Evolutionary conservation across 2,329 filamentous ascomycete species (phyloP).

Genomic region (Lasiodiplodia gonubiensis): DNA sequence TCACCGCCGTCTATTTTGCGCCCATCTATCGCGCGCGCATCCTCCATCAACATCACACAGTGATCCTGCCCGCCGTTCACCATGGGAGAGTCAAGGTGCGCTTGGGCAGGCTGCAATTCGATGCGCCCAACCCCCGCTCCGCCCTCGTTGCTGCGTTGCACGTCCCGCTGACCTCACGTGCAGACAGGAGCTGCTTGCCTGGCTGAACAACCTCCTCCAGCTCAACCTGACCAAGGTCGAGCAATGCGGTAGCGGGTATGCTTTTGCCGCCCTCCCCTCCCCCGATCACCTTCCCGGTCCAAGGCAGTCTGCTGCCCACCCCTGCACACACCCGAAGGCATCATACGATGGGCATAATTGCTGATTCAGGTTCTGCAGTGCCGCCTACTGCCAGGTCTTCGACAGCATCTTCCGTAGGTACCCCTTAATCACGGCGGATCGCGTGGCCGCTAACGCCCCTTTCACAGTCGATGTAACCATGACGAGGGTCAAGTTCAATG

Average conservation of each 20-base stretch:
- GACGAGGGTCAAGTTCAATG: constrained; percentile 97
- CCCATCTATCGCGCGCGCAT: background rate
- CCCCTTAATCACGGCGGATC: constrained; percentile 10
- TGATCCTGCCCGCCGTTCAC: constrained; percentile 3
- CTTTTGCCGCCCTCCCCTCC: constrained; percentile 33
- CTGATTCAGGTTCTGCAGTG: constrained; percentile 59
- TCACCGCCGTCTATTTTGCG: background rate
- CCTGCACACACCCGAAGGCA: background rate
- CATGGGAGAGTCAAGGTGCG: constrained; percentile 70
- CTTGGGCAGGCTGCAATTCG: background rate
- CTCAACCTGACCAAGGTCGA: constrained; percentile 98
- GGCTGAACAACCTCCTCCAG: constrained; percentile 97
- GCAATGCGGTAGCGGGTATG: constrained; percentile 97
- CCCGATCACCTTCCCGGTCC: constrained; percentile 31
- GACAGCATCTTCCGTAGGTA: constrained; percentile 88
- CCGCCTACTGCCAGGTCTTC: constrained; percentile 95
- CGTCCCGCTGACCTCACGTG: constrained; percentile 24
- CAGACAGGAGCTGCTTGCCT: constrained; percentile 94
- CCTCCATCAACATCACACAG: background rate
- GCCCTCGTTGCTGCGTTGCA: constrained; percentile 32
- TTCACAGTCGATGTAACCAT: constrained; percentile 81
- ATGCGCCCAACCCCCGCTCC: constrained; percentile 31
- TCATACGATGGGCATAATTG: background rate
- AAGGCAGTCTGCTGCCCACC: background rate
- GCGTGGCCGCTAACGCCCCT: constrained; percentile 9